These are phyloP conservation scores for Erythrophleum ivorense DNA, from an alignment of 331 rosid genomes.

Conservation along the genomic window DNA sequence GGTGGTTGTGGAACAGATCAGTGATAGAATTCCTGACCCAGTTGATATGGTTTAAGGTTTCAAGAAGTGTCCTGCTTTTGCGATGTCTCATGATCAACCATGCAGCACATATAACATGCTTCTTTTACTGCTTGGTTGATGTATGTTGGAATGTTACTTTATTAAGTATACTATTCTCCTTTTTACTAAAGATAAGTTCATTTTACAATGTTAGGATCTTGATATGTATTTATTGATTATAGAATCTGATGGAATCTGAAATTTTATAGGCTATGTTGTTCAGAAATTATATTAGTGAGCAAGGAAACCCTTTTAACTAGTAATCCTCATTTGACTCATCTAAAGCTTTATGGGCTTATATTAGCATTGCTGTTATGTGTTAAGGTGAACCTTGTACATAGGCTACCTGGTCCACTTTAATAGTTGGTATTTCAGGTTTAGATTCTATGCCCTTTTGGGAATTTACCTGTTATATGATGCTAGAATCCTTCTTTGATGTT, in stretches of 20 bases:
- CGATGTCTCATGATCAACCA: conserved; percentile 55
- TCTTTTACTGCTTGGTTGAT: conserved; percentile 83
- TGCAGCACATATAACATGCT: conserved; percentile 69
- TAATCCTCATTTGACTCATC: conserved; percentile 25
- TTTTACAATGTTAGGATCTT: conserved; percentile 37
- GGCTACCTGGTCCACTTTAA: conserved; percentile 31
- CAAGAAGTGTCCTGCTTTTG: conserved; percentile 74
- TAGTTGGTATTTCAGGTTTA: conserved; percentile 26
- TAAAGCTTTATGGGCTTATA: conserved; percentile 30
- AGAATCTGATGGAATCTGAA: conserved; percentile 36
- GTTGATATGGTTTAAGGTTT: conserved; percentile 71
- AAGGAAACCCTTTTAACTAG: conserved; percentile 34
- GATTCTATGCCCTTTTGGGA: conserved; percentile 24
- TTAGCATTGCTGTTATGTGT: conserved; percentile 17
- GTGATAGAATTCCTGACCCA: conserved; percentile 57
- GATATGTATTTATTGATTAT: conserved; percentile 28
- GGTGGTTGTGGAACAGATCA: conserved; percentile 65
- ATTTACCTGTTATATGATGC: conserved; percentile 41
- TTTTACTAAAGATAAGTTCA: conserved; percentile 44
- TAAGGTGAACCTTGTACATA: conserved; percentile 26
- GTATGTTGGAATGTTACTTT: conserved; percentile 76
- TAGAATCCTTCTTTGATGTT: conserved; percentile 52
- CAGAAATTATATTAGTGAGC: conserved; percentile 6
- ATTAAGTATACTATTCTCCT: conserved; percentile 45
- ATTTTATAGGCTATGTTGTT: conserved; percentile 1